Evolutionary conservation across 2,329 filamentous ascomycete genomes (phyloP).

Genomic region (Beauveria asiatica): DNA sequence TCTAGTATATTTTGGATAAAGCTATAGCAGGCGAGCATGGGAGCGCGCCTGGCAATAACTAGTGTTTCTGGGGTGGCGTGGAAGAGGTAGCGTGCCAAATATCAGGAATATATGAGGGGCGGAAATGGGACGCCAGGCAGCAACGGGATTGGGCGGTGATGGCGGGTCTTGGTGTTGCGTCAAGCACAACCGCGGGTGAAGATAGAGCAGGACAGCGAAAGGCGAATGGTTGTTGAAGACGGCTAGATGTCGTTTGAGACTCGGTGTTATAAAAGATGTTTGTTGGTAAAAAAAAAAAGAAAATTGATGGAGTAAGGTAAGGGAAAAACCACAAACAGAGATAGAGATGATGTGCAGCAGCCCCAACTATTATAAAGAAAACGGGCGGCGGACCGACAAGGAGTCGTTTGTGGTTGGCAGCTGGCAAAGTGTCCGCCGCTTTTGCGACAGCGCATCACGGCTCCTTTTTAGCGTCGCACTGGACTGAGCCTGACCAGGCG

Average conservation of each 20-base stretch:
- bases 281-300: neutral
- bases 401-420: neutral
- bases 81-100: neutral
- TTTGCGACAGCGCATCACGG: neutral
- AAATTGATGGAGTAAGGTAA: neutral
- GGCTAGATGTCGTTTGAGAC: neutral
- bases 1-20: neutral
- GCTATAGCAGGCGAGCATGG: constrained; percentile 1
- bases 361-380: constrained; percentile 7
- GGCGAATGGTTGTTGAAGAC: neutral
- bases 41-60: neutral
- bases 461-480: neutral
- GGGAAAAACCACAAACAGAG: neutral
- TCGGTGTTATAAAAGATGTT: too few relatives aligned
- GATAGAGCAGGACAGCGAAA: neutral
- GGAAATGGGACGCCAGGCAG: neutral
- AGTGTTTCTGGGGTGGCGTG: neutral
- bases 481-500: constrained; percentile 5
- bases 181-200: neutral
- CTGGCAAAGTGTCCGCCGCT: constrained; percentile 8
- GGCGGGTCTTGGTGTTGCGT: constrained; percentile 6
- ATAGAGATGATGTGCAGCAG: constrained; percentile 5
- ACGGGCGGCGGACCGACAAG: constrained; percentile 2
- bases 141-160: constrained; percentile 7
- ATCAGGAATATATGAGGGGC: neutral